Percentiles rank a stretch among this genome's conserved stretches.
phyloP scores from a whole-genome alignment of 768 basidiomycete species.

The Agrocybe chaxingu region DNA sequence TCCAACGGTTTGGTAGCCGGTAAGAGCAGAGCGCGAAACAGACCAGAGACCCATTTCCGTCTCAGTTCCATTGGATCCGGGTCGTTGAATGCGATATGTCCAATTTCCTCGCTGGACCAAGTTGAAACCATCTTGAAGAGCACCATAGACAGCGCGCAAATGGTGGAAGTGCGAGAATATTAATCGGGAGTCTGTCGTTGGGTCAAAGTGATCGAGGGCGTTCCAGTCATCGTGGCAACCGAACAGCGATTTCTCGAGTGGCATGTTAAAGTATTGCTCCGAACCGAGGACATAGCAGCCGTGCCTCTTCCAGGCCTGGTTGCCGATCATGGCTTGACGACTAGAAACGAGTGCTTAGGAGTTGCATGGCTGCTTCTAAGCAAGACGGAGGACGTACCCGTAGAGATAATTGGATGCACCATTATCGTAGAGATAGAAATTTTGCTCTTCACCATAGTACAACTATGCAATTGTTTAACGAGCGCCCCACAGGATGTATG shows the following conservation, averaged over 20 bases:
- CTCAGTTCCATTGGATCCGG: conserved; percentile 77
- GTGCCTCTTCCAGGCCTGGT: conserved; percentile 87
- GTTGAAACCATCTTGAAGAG: conserved; percentile 84
- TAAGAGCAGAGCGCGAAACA: conserved; percentile 62
- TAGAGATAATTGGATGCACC: conserved; percentile 91
- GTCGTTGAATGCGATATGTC: conserved; percentile 75
- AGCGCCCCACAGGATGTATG: background rate
- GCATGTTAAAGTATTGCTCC: conserved; percentile 92
- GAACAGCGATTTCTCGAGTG: conserved; percentile 70
- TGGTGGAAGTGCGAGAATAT: conserved; percentile 70
- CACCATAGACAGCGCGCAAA: conserved; percentile 63
- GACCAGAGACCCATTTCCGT: conserved; percentile 93
- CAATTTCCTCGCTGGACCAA: conserved; percentile 84
- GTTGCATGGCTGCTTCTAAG: background rate
- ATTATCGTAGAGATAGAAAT: conserved; percentile 84
- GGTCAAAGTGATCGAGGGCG: conserved; percentile 92
- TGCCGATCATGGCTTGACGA: conserved; percentile 88
- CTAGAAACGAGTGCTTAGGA: conserved; percentile 31
- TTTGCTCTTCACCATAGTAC: conserved; percentile 93
- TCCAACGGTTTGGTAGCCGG: conserved; percentile 54
- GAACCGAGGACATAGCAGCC: conserved; percentile 92
- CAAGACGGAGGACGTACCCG: conserved; percentile 45
- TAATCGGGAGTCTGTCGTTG: conserved; percentile 74
- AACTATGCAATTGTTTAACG: conserved; percentile 32
- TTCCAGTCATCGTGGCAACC: conserved; percentile 93